Evolutionary conservation across 148 eudicot species (phyloP).

Genomic region (Fagopyrum tataricum): DNA sequence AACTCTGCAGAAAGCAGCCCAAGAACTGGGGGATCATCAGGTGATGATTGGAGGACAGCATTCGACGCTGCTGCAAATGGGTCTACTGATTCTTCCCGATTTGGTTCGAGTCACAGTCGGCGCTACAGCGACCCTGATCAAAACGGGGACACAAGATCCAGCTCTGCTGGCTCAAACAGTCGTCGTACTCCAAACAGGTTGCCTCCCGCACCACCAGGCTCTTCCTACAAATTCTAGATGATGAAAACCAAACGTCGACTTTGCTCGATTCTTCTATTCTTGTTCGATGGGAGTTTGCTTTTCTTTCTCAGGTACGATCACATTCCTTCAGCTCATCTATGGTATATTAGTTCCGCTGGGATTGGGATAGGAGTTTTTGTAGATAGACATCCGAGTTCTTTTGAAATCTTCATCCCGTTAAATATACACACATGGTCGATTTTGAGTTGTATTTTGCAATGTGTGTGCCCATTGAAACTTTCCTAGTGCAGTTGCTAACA

Average conservation of each 20-base stretch:
- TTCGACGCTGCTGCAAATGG: constrained; percentile 97
- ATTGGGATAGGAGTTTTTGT: constrained; percentile 41
- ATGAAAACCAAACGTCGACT: constrained; percentile 10
- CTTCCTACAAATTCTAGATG: constrained; percentile 69
- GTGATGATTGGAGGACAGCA: constrained; percentile 96
- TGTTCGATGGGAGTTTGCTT: constrained; percentile 29
- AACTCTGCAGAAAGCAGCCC: constrained; percentile 76
- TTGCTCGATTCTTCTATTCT: constrained; percentile 35
- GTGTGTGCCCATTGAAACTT: background rate
- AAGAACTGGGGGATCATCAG: constrained; percentile 51
- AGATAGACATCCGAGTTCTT: constrained; percentile 37
- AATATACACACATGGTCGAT: background rate
- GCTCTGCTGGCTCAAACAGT: constrained; percentile 62
- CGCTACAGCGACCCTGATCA: constrained; percentile 62
- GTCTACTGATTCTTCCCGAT: constrained; percentile 42
- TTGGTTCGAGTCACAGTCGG: constrained; percentile 61
- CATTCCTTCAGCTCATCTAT: constrained; percentile 29
- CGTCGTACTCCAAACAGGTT: constrained; percentile 88
- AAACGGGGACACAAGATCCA: constrained; percentile 61
- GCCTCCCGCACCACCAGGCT: constrained; percentile 88
- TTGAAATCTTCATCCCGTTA: background rate
- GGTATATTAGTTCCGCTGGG: constrained; percentile 43
- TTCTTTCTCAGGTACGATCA: constrained; percentile 32
- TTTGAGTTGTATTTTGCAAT: background rate
- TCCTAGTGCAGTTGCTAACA: constrained; percentile 7